Evolutionary conservation across 805 yeast species (phyloP), one percentile per base, ranked within the genome.

Genomic region (Barnettozyma populi): DNA sequence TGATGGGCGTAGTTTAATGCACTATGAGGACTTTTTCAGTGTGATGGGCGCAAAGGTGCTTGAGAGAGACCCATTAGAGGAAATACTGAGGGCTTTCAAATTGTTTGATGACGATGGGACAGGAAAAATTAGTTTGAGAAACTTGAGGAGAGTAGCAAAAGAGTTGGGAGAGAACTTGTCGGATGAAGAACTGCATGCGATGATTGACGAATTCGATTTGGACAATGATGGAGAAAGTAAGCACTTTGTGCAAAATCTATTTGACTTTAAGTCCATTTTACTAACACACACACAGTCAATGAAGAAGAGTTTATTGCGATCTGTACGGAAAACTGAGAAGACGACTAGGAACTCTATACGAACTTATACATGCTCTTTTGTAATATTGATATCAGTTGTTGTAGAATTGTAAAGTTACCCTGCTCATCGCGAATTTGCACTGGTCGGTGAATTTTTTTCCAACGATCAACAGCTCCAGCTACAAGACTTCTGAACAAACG

Each of bases 201-300:
- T 94, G 99, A 94, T 94, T 54, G 96, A 90, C 52, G 98, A 92
- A 65, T 94, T 94, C 62, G 99, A 94, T 68, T 69, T 90, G 44
- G 97, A 94, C 63, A 95, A 88, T 47, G 98, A 94, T 65, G 98
- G 98, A 44, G 96, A 87, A 55, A 90, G 57, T 44, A 21, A 47
- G 52, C 45, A 29, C 16, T 14, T 11, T 29, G 16, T 29, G 32
- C 16, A 29, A 29, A 14, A 9, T 29, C 32, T n/a, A 29, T 29
- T 16, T 14, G 5, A 11, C 11, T 7, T 9, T 5, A 11, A 36
- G 24, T 11, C 27, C 2, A 1, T 3, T 20, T 13, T 42, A 49
- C 50, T 50, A 44, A 48, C 50, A 18, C 1, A 8, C 7, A 13
- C 10, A 14, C 35, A 50, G 56, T 90, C 55, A 84, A 84, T 60